Evolutionary conservation across 805 yeast species (phyloP).

Genomic region (Schizosaccharomyces cryophilus): DNA sequence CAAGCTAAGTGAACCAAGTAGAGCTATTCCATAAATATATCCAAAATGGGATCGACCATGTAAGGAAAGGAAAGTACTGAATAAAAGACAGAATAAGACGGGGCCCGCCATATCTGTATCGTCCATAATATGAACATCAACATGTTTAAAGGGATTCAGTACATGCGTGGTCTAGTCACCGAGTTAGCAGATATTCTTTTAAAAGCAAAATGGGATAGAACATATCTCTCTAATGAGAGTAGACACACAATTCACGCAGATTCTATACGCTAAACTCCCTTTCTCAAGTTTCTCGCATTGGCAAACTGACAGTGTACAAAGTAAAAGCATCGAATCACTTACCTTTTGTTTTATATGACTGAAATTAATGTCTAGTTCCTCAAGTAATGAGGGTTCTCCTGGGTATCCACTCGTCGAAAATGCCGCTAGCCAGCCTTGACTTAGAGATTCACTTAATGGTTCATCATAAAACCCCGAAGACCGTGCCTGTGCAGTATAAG

Average conservation of each 20-base stretch:
- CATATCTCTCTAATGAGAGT: conserved; percentile 3
- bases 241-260: background rate
- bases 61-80: conserved; percentile 43
- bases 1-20: conserved; percentile 66
- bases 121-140: conserved; percentile 51
- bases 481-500: conserved; percentile 8
- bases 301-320: too few species aligned
- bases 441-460: conserved; percentile 21
- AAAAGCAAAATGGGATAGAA: background rate
- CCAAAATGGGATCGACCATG: conserved; percentile 80
- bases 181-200: background rate
- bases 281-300: too few species aligned
- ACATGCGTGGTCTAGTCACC: conserved; percentile 43
- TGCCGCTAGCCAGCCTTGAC: conserved; percentile 58
- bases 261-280: background rate
- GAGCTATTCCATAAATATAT: conserved; percentile 84
- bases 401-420: conserved; percentile 82
- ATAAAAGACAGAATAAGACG: conserved; percentile 58
- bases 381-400: conserved; percentile 79
- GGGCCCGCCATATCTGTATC: conserved; percentile 95
- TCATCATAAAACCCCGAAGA: conserved; percentile 16
- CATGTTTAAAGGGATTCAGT: conserved; percentile 43
- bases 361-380: conserved; percentile 75
- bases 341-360: conserved; percentile 52
- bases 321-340: background rate